These are phyloP conservation scores for Penicillium bovifimosum DNA, from an alignment of 495 filamentous ascomycete species.

Conservation along the genomic window DNA sequence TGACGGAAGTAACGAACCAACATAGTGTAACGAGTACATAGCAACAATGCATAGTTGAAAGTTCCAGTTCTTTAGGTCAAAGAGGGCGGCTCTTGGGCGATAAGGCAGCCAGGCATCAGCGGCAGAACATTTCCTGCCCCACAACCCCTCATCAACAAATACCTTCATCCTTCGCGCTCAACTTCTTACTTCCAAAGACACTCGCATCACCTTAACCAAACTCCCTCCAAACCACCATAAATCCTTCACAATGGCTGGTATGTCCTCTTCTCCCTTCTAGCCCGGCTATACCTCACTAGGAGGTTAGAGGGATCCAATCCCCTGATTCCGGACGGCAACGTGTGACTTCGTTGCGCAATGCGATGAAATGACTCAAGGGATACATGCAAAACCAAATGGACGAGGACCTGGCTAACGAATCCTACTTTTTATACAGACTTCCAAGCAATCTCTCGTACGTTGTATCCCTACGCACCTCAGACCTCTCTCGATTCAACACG, in stretches of 20 bases:
- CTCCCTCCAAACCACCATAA: not conserved
- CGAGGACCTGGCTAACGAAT: conserved; percentile 16
- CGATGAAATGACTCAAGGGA: not conserved
- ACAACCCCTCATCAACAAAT: conserved; percentile 32
- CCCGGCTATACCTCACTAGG: not conserved
- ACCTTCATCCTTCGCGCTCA: conserved; percentile 13
- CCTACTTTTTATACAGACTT: conserved; percentile 39
- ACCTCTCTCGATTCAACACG: not conserved
- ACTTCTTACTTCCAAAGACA: conserved; percentile 9
- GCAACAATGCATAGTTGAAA: not conserved
- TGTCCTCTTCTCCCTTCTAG: not conserved
- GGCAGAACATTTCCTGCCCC: conserved; percentile 28
- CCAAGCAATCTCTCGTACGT: conserved; percentile 51
- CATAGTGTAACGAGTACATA: too few relatives aligned
- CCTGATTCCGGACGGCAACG: not conserved
- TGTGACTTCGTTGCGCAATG: conserved; percentile 11
- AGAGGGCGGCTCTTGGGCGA: not conserved
- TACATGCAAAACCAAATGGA: not conserved
- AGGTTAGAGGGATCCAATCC: not conserved
- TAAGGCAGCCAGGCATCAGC: conserved; percentile 20
- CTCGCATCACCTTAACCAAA: conserved; percentile 1
- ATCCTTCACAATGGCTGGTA: conserved; percentile 35
- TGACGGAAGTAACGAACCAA: not conserved
- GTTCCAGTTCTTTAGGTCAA: too few relatives aligned
- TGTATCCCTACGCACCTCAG: not conserved